Evolutionary conservation across 495 filamentous ascomycete genomes (phyloP).

Genomic region (Penicillium lagena): DNA sequence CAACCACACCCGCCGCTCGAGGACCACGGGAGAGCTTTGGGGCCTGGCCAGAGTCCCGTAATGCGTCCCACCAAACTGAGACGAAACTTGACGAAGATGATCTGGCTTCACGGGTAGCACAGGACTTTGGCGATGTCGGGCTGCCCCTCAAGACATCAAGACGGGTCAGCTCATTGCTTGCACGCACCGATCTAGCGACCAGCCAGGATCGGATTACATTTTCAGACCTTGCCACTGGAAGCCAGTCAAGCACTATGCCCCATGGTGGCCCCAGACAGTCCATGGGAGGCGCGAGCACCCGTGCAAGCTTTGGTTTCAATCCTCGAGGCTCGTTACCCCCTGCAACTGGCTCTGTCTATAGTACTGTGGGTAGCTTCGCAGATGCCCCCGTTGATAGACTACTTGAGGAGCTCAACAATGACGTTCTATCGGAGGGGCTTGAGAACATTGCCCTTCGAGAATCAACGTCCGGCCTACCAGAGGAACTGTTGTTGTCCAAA

Average conservation of each 20-base stretch:
- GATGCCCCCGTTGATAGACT: slow-evolving; percentile 66
- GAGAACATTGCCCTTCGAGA: slow-evolving; percentile 66
- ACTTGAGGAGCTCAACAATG: slow-evolving; percentile 62
- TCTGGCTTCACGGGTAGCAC: slow-evolving; percentile 67
- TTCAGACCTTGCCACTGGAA: slow-evolving; percentile 55
- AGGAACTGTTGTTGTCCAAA: slow-evolving; percentile 68
- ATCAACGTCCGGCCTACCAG: slow-evolving; percentile 60
- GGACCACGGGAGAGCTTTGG: slow-evolving; percentile 55
- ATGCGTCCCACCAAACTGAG: slow-evolving; percentile 24
- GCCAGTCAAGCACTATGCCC: slow-evolving; percentile 35
- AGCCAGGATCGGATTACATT: slow-evolving; percentile 71
- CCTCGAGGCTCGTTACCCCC: slow-evolving; percentile 35
- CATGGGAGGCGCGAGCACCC: slow-evolving; percentile 59
- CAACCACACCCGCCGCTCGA: slow-evolving; percentile 66
- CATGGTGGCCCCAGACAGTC: slow-evolving; percentile 64
- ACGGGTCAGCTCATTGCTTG: slow-evolving; percentile 85
- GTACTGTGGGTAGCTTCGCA: slow-evolving; percentile 46
- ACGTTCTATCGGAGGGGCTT: slow-evolving; percentile 59
- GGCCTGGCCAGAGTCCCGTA: slow-evolving; percentile 28
- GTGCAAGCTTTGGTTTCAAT: slow-evolving; percentile 53
- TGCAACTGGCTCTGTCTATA: slow-evolving; percentile 34
- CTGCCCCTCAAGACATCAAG: slow-evolving; percentile 69
- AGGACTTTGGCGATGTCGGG: slow-evolving; percentile 64
- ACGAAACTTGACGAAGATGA: slow-evolving; percentile 43
- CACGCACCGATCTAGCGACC: slow-evolving; percentile 79